Base-by-base conservation (phyloP, 371 early-diverging fungal species). In the Actinomortierella ambigua region DNA sequence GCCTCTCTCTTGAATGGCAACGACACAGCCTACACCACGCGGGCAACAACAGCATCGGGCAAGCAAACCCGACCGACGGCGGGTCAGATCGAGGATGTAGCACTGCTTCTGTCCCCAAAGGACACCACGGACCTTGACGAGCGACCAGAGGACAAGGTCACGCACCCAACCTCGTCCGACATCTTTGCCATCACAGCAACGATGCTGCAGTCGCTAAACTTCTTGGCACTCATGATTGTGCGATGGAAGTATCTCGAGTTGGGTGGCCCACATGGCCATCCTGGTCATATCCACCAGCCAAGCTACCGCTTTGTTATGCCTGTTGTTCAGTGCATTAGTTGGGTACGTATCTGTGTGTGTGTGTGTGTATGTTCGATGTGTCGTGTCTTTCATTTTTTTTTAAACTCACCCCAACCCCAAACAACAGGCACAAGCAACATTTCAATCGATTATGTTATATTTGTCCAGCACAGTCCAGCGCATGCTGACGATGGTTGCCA, bases 251-350 rank as follows among this genome's bases (percentile, higher is more conserved):
- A 57, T 56, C 59, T 70, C 48, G 71, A 70, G 55, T 2, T 65
- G 15, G 66, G 71, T 4, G 63, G 63, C 1, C 65, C 52, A 0
- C 71, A 71, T 65, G 71, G 71, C 17, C 59, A 59, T n/a, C 71
- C 71, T 0, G 71, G 71, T n/a, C 71, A 71, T 47, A 65, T 65
- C 7, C 71, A 71, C 51, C 39, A 65, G 18, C 71, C 71, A 13
- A 47, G 50, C 2, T 71, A 65, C 27, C 62, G 71, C 20, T 71
- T 71, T 24, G 52, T 65, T 50, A 71, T 71, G 71, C 71, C 71
- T 13, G 71, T 71, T 9, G 66, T 63, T 1, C 71, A 71, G 46
- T 61, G 66, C 2, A 43, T 65, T 46, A 53, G 60, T 6, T 71
- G 71, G 71, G 71, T 71, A 71, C 29, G 59, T 27, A n/a, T n/a